A percentile compares a stretch with the other conserved stretches of the same genome.
Evolutionary conservation across 345 rosid genomes (phyloP).

Genomic region (Reutealis trisperma): DNA sequence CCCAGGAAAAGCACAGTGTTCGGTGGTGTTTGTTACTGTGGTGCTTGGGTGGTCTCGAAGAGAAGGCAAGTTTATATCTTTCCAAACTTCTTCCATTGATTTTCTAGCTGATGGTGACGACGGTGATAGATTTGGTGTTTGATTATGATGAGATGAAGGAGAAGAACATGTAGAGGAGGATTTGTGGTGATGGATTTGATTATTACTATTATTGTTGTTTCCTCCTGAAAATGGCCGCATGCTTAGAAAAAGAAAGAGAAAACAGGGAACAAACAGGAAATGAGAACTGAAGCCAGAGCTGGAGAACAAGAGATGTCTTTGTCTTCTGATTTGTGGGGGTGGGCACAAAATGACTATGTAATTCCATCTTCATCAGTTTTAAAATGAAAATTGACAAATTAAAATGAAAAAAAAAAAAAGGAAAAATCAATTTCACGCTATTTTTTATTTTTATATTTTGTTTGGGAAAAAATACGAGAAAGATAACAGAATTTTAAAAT

Average conservation of each 20-base stretch:
- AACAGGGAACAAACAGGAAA: neutral
- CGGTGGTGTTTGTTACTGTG: neutral
- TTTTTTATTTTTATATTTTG: too few species aligned
- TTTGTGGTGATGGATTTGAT: conserved; percentile 5
- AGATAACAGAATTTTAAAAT: too few species aligned
- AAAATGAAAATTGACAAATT: neutral
- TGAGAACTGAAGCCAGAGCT: neutral
- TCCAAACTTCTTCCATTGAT: conserved; percentile 60
- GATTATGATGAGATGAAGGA: conserved; percentile 1
- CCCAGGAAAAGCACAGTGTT: conserved; percentile 11
- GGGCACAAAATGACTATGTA: neutral
- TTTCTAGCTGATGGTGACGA: neutral
- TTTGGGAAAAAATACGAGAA: too few species aligned
- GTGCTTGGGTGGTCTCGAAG: conserved; percentile 12
- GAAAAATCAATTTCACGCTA: too few species aligned
- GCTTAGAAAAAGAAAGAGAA: neutral
- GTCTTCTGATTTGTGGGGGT: neutral
- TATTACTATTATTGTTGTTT: neutral
- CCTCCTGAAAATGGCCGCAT: conserved; percentile 20
- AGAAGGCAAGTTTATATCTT: conserved; percentile 35
- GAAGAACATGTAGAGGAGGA: conserved; percentile 19
- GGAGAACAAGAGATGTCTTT: neutral
- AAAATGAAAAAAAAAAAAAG: too few species aligned
- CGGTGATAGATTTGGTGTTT: too few species aligned
- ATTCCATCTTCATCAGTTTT: too few species aligned